Base-by-base conservation (phyloP, 2,329 filamentous ascomycete species). In the Trichoderma asperellum region DNA sequence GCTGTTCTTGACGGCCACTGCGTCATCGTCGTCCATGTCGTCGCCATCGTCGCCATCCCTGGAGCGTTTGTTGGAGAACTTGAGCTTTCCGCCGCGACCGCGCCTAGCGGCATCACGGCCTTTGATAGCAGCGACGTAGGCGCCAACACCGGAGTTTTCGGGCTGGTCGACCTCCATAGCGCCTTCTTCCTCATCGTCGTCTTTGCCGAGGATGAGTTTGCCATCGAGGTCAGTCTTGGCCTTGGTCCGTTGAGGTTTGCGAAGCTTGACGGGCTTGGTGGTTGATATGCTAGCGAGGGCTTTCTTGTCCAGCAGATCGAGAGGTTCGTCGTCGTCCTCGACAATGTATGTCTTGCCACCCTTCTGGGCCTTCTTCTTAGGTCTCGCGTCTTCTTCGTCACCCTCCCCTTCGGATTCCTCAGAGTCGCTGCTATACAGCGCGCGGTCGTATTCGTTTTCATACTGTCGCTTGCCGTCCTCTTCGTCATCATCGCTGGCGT, bases 391-490 rank as follows among this genome's bases (percentile, higher is more conserved):
- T 82, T 81, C 73, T 86, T 90, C 88, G 11, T 88, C 88, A 69
- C 89, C 87, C 69, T 88, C 89, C 24, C 70, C 77, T 5, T 74
- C 77, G 4, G 74, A 76, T 7, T 84, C 88, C 37, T 89, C 88
- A 5, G 87, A 89, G 65, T 89, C 90, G 73, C 89, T 92, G 77
- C 93, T 94, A 77, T 97, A 97, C 40, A 99, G 88, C n/a, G 95
- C 94, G 80, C 97, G 92, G 79, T 98, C 95, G 79, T 96, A 97
- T 76, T 96, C 95, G 80, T 92, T 96, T 80, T 94, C 93, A 77
- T 96, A 97, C 70, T 89, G 88, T 75, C 87, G 83, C 77, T 83
- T 74, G 69, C 75, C 74, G 63, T 75, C 75, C n/a, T 81, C 83
- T 12, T 85, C 83, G n/a, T 82, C 83, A 1, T 84, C 83, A 12